Base-by-base conservation (phyloP, 2,329 filamentous ascomycete species). In the Pseudocercospora eumusae region DNA sequence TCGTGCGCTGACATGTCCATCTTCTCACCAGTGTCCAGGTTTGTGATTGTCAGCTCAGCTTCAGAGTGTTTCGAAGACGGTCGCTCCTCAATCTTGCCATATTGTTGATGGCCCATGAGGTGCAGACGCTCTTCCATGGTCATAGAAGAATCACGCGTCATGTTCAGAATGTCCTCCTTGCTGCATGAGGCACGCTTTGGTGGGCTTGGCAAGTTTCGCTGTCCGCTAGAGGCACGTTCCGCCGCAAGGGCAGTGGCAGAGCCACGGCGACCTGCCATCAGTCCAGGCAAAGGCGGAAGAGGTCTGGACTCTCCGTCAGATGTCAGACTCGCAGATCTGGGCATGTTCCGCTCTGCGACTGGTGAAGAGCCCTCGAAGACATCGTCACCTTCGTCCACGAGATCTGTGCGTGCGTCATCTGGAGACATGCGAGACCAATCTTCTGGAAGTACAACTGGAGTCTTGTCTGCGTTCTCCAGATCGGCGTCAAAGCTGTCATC, bases 381-480 rank as follows among this genome's bases (percentile, higher is more conserved):
- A 69, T 92, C 86, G 40, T 90, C 87, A 36, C 84, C 81, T 11
- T 79, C 75, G 62, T 83, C 78, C 4, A 80, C 79, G 40, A 86
- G 73, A 23, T 82, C 81, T 13, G 78, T 82, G 65, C 86, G 81
- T n/a, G 81, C 84, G 21, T 76, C 86, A 70, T 82, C 87, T 74
- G 78, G 91, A 79, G 79, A 93, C 83, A 88, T 87, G 67, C 86
- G 90, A 66, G 90, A 87, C 95, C 95, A 99, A 74, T 97, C 92
- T 71, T 98, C 95, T 0, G 95, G 95, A 21, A 96, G 86, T n/a
- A 99, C 93, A 10, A 99, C 95, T 0, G 95, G 95, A 0, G 95
- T 98, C 81, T 98, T 98, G 72, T 96, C 92, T 4, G 92, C 93
- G 73, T 98, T 93, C 77, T 98, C 93, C 1, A 98, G 83, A 6